These are phyloP conservation scores for Cerrena zonata DNA, from an alignment of 1,284 basidiomycete species.

Conservation along the genomic window DNA sequence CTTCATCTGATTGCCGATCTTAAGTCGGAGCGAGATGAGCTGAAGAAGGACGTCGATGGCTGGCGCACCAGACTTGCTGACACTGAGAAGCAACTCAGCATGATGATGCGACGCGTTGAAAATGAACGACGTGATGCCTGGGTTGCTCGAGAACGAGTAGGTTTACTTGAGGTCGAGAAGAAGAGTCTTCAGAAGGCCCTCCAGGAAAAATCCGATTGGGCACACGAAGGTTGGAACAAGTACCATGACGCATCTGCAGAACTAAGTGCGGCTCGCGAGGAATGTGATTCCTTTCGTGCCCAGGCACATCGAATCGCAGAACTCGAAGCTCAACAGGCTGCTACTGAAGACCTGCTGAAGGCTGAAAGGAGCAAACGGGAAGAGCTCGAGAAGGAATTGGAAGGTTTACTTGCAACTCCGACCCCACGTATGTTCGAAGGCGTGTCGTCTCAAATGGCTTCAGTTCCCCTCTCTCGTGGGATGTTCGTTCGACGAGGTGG, in stretches of 20 bases:
- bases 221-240: constrained; percentile 30
- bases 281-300: constrained; percentile 25
- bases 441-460: constrained; percentile 10
- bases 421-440: constrained; percentile 34
- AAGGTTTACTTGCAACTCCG: constrained; percentile 40
- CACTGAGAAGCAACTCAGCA: constrained; percentile 54
- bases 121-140: constrained; percentile 68
- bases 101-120: constrained; percentile 61
- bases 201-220: constrained; percentile 34
- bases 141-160: constrained; percentile 62
- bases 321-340: constrained; percentile 29
- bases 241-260: constrained; percentile 28
- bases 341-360: constrained; percentile 30
- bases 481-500: constrained; percentile 31
- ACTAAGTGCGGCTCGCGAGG: constrained; percentile 29
- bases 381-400: constrained; percentile 40
- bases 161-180: constrained; percentile 63
- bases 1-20: constrained; percentile 65
- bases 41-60: constrained; percentile 70
- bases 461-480: constrained; percentile 21
- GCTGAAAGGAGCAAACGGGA: constrained; percentile 34
- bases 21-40: constrained; percentile 72
- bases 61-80: constrained; percentile 67
- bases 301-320: constrained; percentile 28
- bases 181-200: constrained; percentile 42